Evolutionary conservation across 345 rosid genomes (phyloP).

Genomic region (Excoecaria agallocha): DNA sequence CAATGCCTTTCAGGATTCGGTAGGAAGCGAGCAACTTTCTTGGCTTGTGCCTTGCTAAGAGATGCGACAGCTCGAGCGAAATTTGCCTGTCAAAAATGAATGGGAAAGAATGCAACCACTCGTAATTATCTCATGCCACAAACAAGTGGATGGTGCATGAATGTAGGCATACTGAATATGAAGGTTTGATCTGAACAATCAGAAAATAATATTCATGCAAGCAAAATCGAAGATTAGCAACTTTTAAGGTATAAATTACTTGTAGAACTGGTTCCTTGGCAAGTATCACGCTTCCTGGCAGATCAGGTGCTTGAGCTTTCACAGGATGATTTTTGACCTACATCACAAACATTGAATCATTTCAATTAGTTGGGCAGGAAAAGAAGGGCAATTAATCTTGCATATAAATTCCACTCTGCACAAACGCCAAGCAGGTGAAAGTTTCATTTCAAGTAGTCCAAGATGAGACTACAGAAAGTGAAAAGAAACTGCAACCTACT

Average conservation of each 20-base stretch:
- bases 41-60: conserved; percentile 91
- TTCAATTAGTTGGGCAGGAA: background rate
- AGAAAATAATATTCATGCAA: background rate
- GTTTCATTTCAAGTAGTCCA: background rate
- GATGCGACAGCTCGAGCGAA: conserved; percentile 86
- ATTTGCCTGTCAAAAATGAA: conserved; percentile 57
- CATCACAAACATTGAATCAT: conserved; percentile 8
- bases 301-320: conserved; percentile 78
- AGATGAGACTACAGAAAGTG: background rate
- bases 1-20: conserved; percentile 99
- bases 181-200: background rate
- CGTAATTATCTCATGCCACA: too few species aligned
- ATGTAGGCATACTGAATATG: too few species aligned
- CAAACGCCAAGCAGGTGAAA: background rate
- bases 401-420: background rate
- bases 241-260: conserved; percentile 35
- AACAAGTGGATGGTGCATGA: too few species aligned
- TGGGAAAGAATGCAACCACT: conserved; percentile 5
- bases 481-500: background rate
- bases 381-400: too few species aligned
- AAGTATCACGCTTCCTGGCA: conserved; percentile 84
- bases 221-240: background rate
- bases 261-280: conserved; percentile 83
- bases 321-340: conserved; percentile 94
- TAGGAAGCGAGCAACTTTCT: conserved; percentile 85